Evolutionary conservation across 1,139 yeast genomes (phyloP), one percentile per base, ranked within the genome.

Genomic region (Martiniozyma asiatica): DNA sequence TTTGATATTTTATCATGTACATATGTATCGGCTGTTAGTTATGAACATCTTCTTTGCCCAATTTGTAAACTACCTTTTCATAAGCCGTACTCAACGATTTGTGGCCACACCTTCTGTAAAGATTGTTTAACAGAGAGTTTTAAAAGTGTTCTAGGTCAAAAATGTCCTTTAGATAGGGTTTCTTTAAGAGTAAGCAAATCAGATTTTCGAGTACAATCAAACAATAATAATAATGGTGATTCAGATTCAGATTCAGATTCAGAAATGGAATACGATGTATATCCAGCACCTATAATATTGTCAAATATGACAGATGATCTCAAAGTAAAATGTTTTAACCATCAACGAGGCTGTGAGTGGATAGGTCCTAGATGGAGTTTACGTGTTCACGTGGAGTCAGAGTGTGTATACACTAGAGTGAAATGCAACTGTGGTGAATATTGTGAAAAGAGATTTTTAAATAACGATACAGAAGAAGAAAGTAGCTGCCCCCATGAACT

Each of bases 161-260:
- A 59, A 29, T 76, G 85, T 48, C 84, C 85, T 0, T 56, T 76
- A 19, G 85, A 76, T 52, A 54, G 85, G 29, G 69, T 69, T 2
- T 64, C 67, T 2, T 41, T 73, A 58, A 13, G 31, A n/a, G 16
- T 29, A 13, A n/a, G n/a, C n/a, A n/a, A n/a, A n/a, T n/a, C n/a
- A 35, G 11, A 26, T 20, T 4, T 36, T 30, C 9, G 41, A 30
- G 4, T 10, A 19, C 14, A 24, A 26, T n/a, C n/a, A 11, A 20
- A 20, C 13, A 12, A 21, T 12, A 26, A 19, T 14, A 20, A 22
- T 10, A 15, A 10, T 12, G 27, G 14, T 6, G 9, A 17, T 12
- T 25, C 7, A 8, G 29, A 20, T 10, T 22, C 18, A 11, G 33
- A 33, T 9, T 37, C 27, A 14, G 30, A 26, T 11, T 27, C 30